Evolutionary conservation across 345 rosid species (phyloP), one percentile per base, ranked within the genome.

Genomic region (Conringia planisiliqua): DNA sequence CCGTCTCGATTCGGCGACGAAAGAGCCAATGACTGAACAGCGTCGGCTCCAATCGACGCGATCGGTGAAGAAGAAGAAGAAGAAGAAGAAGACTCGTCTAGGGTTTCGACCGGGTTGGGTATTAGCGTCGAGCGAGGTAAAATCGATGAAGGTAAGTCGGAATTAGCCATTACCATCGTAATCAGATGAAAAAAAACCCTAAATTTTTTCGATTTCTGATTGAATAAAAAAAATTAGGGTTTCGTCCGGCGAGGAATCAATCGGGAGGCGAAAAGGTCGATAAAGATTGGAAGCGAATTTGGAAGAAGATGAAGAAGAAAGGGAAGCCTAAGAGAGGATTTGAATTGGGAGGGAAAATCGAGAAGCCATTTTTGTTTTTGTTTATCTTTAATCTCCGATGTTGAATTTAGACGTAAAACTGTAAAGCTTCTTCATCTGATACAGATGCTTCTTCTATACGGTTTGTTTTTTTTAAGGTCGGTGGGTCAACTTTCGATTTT

Each of bases 291-390:
- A 2, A 44, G 50, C 20, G 22, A 48, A 26, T 16, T 40, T 1
- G 13, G 9, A 56, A 40, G 43, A 27, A 12, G n/a, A 22, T 48
- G 44, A 44, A 30, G 24, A 22, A 22, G 24, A 22, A 60, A n/a
- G 10, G 46, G n/a, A n/a, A 66, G 66, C 13, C 32, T 46, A 54
- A 0, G 30, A 46, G 36, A 32, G 4, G 52, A 16, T 70, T 70
- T 70, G 54, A 77, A 66, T 12, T 56, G 44, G 51, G 80, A 77
- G 76, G 80, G 80, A 70, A 77, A 70, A 35, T 67, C 64, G 48
- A 70, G 69, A 65, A 43, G 80, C 67, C 70, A 69, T 62, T 30
- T 13, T 55, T 40, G 1, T 22, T 22, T 22, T 22, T 22, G 24
- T 66, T 57, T 17, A 6, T 73, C 4, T 66, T 57, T 47, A 27